Evolutionary conservation across 1,139 yeast genomes (phyloP).

Genomic region (Kodamaea derodonti): DNA sequence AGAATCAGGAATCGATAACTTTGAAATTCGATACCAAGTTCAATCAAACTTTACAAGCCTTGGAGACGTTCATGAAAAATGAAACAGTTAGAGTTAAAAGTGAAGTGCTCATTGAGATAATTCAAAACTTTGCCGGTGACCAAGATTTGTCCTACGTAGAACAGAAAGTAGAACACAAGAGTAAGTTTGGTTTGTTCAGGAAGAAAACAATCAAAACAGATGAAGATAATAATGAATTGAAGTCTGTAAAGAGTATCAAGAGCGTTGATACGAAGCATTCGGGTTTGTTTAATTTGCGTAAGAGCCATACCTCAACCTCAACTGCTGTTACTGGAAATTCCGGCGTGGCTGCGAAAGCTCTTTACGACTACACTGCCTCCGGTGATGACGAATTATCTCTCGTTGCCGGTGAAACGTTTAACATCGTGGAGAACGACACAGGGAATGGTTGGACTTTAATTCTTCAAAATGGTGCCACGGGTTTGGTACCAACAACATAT

Average conservation of each 20-base stretch:
- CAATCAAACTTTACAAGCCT: slow-evolving; percentile 48
- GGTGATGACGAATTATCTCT: slow-evolving; percentile 76
- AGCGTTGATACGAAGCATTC: slow-evolving; percentile 20
- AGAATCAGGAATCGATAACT: slow-evolving; percentile 29
- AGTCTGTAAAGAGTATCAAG: slow-evolving; percentile 30
- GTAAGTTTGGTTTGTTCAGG: slow-evolving; percentile 50
- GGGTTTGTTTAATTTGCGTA: slow-evolving; percentile 38
- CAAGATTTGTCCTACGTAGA: slow-evolving; percentile 56
- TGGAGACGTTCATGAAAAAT: slow-evolving; percentile 64
- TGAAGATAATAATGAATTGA: slow-evolving; percentile 16
- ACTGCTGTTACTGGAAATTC: slow-evolving; percentile 15
- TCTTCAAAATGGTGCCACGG: slow-evolving; percentile 44
- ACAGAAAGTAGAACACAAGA: slow-evolving; percentile 46
- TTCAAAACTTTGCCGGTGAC: slow-evolving; percentile 82
- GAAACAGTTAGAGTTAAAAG: slow-evolving; percentile 71
- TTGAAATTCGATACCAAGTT: slow-evolving; percentile 54
- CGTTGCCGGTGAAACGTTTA: slow-evolving; percentile 56
- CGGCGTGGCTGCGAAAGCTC: slow-evolving; percentile 43
- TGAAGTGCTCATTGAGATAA: slow-evolving; percentile 87
- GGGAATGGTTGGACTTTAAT: slow-evolving; percentile 93
- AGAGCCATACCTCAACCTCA: slow-evolving; percentile 23
- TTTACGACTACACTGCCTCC: slow-evolving; percentile 64
- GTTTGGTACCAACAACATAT: slow-evolving; percentile 86
- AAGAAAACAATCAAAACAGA: slow-evolving; percentile 11
- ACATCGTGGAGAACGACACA: slow-evolving; percentile 64